These are phyloP conservation scores for Erysimum cheiranthoides DNA, from an alignment of 345 rosid species.

Conservation along the genomic window DNA sequence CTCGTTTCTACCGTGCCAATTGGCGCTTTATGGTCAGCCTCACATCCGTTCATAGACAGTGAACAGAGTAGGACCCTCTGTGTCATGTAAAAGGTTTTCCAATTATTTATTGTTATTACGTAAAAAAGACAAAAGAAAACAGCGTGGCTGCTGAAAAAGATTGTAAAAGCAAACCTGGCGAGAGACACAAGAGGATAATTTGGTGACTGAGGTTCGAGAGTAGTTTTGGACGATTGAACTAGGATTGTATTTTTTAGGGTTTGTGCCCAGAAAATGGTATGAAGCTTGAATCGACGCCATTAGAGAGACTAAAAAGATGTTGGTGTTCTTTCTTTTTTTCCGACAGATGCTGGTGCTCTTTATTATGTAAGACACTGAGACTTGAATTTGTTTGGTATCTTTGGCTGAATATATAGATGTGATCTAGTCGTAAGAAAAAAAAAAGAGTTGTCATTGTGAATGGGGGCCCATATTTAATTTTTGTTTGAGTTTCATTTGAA, in stretches of 20 bases:
- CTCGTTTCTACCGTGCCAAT: constrained; percentile 61
- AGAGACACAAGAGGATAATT: constrained; percentile 19
- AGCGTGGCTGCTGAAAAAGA: not conserved
- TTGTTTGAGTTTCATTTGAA: not conserved
- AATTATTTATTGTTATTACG: not conserved
- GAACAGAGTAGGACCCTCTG: constrained; percentile 52
- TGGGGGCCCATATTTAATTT: not conserved
- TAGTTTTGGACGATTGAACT: constrained; percentile 11
- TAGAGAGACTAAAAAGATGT: constrained; percentile 2
- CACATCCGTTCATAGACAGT: constrained; percentile 78
- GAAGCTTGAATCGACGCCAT: constrained; percentile 38
- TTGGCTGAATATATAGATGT: not conserved
- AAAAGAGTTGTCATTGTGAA: not conserved
- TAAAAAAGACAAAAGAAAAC: not conserved
- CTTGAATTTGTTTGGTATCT: not conserved
- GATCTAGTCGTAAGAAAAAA: not conserved
- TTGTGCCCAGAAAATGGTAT: constrained; percentile 29
- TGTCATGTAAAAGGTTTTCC: not conserved
- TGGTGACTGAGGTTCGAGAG: constrained; percentile 31
- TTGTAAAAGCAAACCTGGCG: constrained; percentile 38
- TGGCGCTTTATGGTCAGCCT: constrained; percentile 51
- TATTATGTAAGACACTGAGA: not conserved
- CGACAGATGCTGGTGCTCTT: not conserved
- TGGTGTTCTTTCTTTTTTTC: not conserved
- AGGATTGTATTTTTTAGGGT: constrained; percentile 5